Conservation (phyloP, 352 stramenopile species). For the Globisporangium okanoganense region DNA sequence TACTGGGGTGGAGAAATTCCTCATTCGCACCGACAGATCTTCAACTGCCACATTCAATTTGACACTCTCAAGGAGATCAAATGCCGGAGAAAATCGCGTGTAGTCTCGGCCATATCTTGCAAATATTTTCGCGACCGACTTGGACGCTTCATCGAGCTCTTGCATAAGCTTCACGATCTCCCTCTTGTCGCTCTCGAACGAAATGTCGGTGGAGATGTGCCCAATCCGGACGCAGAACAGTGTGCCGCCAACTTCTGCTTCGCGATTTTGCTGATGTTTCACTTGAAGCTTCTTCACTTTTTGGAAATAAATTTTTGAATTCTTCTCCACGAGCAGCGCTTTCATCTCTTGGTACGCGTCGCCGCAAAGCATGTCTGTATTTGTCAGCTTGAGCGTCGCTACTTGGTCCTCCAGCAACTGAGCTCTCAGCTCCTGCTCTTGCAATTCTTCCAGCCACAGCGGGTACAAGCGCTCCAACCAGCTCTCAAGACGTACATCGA, state of each 20-base stretch:
- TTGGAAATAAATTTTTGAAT: conserved; percentile 53
- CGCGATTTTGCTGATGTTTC: conserved; percentile 8
- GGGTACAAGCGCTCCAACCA: conserved; percentile 72
- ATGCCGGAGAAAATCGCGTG: conserved; percentile 22
- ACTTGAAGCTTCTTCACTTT: conserved; percentile 40
- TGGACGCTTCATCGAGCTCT: conserved; percentile 45
- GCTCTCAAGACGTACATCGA: conserved; percentile 47
- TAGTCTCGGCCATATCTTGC: conserved; percentile 16
- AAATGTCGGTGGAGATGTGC: conserved; percentile 29
- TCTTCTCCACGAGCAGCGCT: conserved; percentile 45
- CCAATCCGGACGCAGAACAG: conserved; percentile 31
- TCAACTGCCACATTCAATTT: conserved; percentile 25
- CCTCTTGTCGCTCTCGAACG: conserved; percentile 35
- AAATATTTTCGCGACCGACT: conserved; percentile 25
- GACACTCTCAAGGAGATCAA: conserved; percentile 28
- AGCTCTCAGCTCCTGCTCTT: conserved; percentile 54
- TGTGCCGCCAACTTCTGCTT: conserved; percentile 9
- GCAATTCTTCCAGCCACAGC: conserved; percentile 68
- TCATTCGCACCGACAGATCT: conserved; percentile 35
- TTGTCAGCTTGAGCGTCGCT: conserved; percentile 46
- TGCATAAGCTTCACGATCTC: conserved; percentile 25
- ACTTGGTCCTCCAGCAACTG: conserved; percentile 69
- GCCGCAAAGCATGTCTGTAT: conserved; percentile 37
- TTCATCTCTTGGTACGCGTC: conserved; percentile 45
- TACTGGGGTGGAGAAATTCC: conserved; percentile 47